These are phyloP conservation scores for Rosellinia necatrix DNA, from an alignment of 2,329 filamentous ascomycete genomes.

Conservation along the genomic window DNA sequence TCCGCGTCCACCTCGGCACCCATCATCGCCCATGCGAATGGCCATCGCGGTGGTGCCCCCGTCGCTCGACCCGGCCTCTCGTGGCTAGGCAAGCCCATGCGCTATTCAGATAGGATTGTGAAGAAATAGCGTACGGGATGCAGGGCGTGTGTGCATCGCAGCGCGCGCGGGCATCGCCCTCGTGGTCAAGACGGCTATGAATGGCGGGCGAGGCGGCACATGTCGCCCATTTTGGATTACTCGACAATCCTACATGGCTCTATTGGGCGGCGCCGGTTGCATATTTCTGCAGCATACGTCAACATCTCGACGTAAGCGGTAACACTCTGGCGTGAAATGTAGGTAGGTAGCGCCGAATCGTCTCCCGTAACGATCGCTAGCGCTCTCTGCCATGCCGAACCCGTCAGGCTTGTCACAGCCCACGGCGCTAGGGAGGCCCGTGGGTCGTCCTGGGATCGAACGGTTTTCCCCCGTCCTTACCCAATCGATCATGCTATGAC, in stretches of 20 bases:
- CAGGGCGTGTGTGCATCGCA: no score
- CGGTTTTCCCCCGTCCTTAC: conserved; percentile 18
- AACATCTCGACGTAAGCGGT: conserved; percentile 13
- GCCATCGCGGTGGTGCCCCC: not conserved
- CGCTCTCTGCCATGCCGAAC: conserved; percentile 14
- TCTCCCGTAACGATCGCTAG: conserved; percentile 6
- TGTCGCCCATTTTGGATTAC: conserved; percentile 4
- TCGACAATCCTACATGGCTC: not conserved
- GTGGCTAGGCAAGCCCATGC: not conserved
- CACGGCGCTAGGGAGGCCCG: conserved; percentile 5
- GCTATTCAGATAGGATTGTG: no score
- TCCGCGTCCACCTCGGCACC: not conserved
- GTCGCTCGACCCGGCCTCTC: not conserved
- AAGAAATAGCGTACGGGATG: not conserved
- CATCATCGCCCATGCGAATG: not conserved
- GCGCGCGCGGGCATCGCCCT: no score
- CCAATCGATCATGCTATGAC: conserved; percentile 8
- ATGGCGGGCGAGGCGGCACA: not conserved
- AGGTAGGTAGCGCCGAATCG: conserved; percentile 9
- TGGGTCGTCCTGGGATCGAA: conserved; percentile 13
- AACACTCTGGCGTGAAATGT: not conserved
- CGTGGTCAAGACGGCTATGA: not conserved
- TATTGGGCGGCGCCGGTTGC: conserved; percentile 5
- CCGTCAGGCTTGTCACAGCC: not conserved
- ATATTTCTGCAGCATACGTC: conserved; percentile 11